Evolutionary conservation across 1,284 basidiomycete species (phyloP).

Genomic region (Pseudozyma thailandica): DNA sequence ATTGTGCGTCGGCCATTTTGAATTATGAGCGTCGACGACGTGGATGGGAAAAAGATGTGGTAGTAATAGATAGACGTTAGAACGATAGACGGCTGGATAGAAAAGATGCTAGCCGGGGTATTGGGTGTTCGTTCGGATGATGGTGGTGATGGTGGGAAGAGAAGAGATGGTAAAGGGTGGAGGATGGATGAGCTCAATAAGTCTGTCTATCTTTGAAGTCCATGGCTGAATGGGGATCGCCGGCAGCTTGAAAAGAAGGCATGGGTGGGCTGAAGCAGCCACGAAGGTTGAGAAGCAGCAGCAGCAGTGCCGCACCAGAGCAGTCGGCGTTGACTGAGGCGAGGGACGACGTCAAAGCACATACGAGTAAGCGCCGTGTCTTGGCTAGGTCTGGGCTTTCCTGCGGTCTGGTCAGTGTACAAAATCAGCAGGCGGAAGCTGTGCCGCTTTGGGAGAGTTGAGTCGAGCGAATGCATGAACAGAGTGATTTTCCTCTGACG

Average conservation of each 20-base stretch:
- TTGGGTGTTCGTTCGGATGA: constrained; percentile 22
- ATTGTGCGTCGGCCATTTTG: constrained; percentile 65
- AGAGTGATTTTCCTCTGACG: constrained; percentile 19
- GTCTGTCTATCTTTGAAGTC: constrained; percentile 1
- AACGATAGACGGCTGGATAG: constrained; percentile 1
- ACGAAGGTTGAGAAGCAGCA: background rate
- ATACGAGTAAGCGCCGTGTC: constrained; percentile 2
- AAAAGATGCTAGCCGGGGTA: constrained; percentile 12
- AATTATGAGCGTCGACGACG: constrained; percentile 25
- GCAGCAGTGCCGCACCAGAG: too few species aligned
- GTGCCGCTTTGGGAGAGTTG: too few species aligned
- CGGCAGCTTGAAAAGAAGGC: too few species aligned
- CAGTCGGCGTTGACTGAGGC: too few species aligned
- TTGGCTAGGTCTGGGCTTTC: background rate
- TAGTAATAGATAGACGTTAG: constrained; percentile 3
- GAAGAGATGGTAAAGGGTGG: background rate
- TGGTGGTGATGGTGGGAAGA: constrained; percentile 29
- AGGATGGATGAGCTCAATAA: background rate
- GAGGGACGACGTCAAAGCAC: background rate
- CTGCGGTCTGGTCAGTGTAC: background rate
- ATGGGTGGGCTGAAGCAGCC: background rate
- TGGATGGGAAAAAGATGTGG: constrained; percentile 2
- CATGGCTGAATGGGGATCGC: background rate
- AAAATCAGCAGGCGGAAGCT: constrained; percentile 4
- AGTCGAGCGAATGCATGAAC: background rate